Percentiles rank a stretch among this genome's conserved stretches.
These are phyloP conservation scores for Rosa lucieae DNA, from an alignment of 306 rosid species.

Conservation along the genomic window DNA sequence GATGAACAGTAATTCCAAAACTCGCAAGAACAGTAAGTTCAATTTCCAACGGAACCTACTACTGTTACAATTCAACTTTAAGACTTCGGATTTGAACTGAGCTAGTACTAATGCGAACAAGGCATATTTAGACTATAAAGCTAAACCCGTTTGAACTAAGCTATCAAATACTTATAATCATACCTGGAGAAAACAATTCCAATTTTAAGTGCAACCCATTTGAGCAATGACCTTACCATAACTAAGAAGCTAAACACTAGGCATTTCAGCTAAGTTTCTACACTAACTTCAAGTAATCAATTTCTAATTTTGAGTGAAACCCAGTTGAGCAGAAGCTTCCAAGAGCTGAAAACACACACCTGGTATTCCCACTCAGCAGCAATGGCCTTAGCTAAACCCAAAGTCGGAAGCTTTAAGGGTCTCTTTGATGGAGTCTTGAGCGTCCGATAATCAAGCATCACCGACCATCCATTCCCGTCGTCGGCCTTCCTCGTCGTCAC, in stretches of 20 bases:
- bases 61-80: background rate
- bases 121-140: no score
- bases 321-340: background rate
- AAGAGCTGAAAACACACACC: conserved; percentile 30
- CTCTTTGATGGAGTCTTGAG: conserved; percentile 82
- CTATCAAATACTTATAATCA: background rate
- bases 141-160: background rate
- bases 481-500: conserved; percentile 70
- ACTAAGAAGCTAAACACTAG: background rate
- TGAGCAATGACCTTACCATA: background rate
- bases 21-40: background rate
- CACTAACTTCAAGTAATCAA: background rate
- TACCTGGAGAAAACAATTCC: background rate
- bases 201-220: background rate
- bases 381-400: conserved; percentile 77
- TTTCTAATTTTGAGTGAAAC: background rate
- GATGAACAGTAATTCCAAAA: background rate
- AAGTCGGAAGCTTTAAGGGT: conserved; percentile 79
- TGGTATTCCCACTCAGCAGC: conserved; percentile 96
- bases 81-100: background rate
- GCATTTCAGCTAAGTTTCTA: background rate
- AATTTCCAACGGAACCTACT: background rate
- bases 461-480: conserved; percentile 82
- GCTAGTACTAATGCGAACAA: background rate
- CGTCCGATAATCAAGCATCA: conserved; percentile 91